Evolutionary conservation across 805 yeast species (phyloP).

Genomic region (Kodamaea leandrae): DNA sequence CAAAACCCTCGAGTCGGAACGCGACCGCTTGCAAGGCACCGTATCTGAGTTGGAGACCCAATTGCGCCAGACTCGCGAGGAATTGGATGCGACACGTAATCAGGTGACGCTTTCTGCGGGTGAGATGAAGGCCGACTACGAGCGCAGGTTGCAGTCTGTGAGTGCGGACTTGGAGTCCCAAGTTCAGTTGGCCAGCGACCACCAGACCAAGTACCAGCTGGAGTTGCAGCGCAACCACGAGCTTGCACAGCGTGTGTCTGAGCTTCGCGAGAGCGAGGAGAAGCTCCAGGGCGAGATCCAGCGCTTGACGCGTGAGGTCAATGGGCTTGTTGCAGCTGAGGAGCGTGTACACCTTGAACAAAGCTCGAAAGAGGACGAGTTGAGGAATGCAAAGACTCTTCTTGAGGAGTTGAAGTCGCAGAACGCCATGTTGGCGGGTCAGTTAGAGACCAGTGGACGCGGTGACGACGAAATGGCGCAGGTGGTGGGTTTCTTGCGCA

Average conservation of each 20-base stretch:
- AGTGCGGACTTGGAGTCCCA: constrained; percentile 40
- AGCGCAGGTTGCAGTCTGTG: constrained; percentile 26
- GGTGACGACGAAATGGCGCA: constrained; percentile 35
- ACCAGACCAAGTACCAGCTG: constrained; percentile 53
- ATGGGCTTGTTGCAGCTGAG: constrained; percentile 15
- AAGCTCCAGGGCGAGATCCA: constrained; percentile 8
- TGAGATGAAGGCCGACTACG: constrained; percentile 30
- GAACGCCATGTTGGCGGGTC: constrained; percentile 64
- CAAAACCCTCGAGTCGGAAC: constrained; percentile 23
- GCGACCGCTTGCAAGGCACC: constrained; percentile 20
- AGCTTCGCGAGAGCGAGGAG: constrained; percentile 15
- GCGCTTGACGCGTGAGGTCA: constrained; percentile 8
- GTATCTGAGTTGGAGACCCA: constrained; percentile 1
- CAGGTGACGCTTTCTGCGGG: constrained; percentile 24
- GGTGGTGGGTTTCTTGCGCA: constrained; percentile 60
- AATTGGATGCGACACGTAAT: constrained; percentile 19
- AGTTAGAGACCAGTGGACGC: constrained; percentile 33
- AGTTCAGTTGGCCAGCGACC: constrained; percentile 43
- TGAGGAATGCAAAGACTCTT: constrained; percentile 44
- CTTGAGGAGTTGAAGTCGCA: constrained; percentile 62
- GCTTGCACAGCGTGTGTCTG: constrained; percentile 34
- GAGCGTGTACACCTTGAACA: constrained; percentile 21
- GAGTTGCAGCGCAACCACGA: constrained; percentile 56
- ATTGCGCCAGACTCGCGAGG: constrained; percentile 14
- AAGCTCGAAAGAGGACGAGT: constrained; percentile 25